Percentiles rank a stretch among this genome's conserved stretches.
phyloP scores from a whole-genome alignment of 768 basidiomycete genomes.

The Imleria badia region DNA sequence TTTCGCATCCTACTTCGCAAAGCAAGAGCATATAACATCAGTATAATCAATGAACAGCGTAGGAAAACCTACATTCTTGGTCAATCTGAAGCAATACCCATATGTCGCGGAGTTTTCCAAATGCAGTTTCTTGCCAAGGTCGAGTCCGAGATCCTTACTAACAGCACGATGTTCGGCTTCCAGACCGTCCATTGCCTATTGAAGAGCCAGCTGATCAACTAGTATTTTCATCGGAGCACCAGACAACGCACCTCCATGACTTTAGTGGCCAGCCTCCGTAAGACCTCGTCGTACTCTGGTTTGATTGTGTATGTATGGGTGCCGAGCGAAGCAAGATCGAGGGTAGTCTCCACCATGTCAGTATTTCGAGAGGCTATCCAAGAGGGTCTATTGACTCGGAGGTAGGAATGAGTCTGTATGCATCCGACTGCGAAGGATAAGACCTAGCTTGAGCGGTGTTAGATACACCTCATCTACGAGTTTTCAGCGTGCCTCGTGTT shows the following conservation, averaged over 20 bases:
- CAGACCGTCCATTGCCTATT: conserved; percentile 68
- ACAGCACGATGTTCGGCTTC: conserved; percentile 77
- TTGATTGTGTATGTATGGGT: conserved; percentile 89
- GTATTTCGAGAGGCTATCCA: conserved; percentile 69
- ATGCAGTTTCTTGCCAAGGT: conserved; percentile 93
- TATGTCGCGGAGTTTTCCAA: conserved; percentile 87
- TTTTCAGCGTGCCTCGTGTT: conserved; percentile 44
- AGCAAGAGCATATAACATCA: neutral
- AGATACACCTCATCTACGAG: conserved; percentile 74
- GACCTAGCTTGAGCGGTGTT: conserved; percentile 53
- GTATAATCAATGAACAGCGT: neutral
- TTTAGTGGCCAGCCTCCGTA: conserved; percentile 66
- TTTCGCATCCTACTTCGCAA: conserved; percentile 68
- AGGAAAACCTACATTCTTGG: conserved; percentile 69
- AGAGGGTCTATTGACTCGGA: conserved; percentile 62
- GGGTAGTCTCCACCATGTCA: conserved; percentile 96
- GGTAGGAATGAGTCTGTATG: neutral
- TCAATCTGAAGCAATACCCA: conserved; percentile 90
- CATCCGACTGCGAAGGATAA: neutral
- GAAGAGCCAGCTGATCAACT: neutral
- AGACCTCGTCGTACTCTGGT: conserved; percentile 80
- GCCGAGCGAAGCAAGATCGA: conserved; percentile 85
- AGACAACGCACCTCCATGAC: conserved; percentile 49
- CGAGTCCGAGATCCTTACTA: conserved; percentile 70
- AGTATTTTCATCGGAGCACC: neutral